Conservation (phyloP, 345 rosid genomes). For the Crucihimalaya himalaica region DNA sequence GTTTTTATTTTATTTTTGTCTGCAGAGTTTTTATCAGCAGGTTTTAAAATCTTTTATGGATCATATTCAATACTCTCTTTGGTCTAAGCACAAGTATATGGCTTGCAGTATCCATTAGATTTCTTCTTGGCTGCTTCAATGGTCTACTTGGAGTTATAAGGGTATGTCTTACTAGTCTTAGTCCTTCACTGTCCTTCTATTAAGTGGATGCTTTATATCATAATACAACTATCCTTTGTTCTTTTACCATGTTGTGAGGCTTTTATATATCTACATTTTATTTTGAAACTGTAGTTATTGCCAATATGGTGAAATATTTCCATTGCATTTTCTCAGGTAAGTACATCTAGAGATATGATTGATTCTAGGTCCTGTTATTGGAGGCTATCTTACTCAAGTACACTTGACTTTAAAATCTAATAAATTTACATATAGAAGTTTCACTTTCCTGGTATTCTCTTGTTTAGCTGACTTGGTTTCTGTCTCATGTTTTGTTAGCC, state of each 20-base stretch:
- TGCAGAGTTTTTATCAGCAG: background rate
- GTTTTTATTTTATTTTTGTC: background rate
- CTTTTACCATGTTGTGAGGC: slow-evolving; percentile 45
- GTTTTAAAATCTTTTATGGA: slow-evolving; percentile 40
- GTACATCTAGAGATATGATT: slow-evolving; percentile 81
- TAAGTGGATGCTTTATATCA: too few species aligned
- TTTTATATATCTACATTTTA: background rate
- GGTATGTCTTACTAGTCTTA: slow-evolving; percentile 50
- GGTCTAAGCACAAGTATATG: slow-evolving; percentile 67
- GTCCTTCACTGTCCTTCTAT: too few species aligned
- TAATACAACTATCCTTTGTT: too few species aligned
- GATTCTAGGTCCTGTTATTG: slow-evolving; percentile 80
- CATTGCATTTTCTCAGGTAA: slow-evolving; percentile 45
- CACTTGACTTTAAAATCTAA: background rate
- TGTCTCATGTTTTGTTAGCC: slow-evolving; percentile 51
- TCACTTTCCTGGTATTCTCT: background rate
- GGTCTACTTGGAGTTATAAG: slow-evolving; percentile 68
- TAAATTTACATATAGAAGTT: too few species aligned
- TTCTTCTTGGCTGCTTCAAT: slow-evolving; percentile 64
- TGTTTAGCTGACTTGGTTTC: slow-evolving; percentile 6
- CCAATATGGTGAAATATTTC: background rate
- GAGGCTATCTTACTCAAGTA: slow-evolving; percentile 88
- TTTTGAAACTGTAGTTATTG: background rate
- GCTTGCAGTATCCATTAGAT: slow-evolving; percentile 66
- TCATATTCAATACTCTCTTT: slow-evolving; percentile 64